Base-by-base conservation (phyloP, 1,139 yeast genomes). In the Candida albicans region DNA sequence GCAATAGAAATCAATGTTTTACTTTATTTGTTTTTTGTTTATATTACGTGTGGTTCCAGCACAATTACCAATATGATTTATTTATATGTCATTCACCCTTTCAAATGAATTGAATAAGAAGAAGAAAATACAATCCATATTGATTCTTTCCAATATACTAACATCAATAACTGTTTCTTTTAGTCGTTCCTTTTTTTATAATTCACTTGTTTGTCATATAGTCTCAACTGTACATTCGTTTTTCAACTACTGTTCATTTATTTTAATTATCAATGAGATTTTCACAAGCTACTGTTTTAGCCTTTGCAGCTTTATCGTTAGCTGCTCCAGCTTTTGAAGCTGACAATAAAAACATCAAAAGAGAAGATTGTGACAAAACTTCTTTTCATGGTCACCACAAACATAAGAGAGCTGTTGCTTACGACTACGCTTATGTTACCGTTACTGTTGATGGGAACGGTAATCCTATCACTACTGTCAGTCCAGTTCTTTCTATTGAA, bases 241-340 rank as follows among this genome's bases (percentile, higher is more conserved):
- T 18, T 18, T 18, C 22, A 18, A 33, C 33, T 13, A 15, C 22
- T n/a, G 37, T 32, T 37, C 33, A 36, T 35, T 41, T 14, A 35
- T 9, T 28, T 33, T 39, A 18, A 26, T 33, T 29, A 37, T 34
- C 29, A 39, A 68, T 68, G 73, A 67, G 64, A 55, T 61, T 68
- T 42, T 54, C 64, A 42, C 50, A 55, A 43, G 56, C 67, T 44
- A 51, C 67, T 43, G 48, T 66, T 24, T 57, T 67, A 47, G 68
- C 68, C 49, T 56, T 68, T 58, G 68, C 79, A 41, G 64, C 79
- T 42, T 62, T 73, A 43, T 67, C 70, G 34, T 41, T 64, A 41
- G 79, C 79, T 48, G 78, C 77, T 43, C 77, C 82, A 41, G 75
- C 79, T 43, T 63, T 61, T 47, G 63, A 67, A 31, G 34, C 36